A percentile compares a stretch with the other conserved stretches of the same genome.
phyloP scores from a whole-genome alignment of 2,329 filamentous ascomycete genomes.

The Davidsoniella neocaledoniae region DNA sequence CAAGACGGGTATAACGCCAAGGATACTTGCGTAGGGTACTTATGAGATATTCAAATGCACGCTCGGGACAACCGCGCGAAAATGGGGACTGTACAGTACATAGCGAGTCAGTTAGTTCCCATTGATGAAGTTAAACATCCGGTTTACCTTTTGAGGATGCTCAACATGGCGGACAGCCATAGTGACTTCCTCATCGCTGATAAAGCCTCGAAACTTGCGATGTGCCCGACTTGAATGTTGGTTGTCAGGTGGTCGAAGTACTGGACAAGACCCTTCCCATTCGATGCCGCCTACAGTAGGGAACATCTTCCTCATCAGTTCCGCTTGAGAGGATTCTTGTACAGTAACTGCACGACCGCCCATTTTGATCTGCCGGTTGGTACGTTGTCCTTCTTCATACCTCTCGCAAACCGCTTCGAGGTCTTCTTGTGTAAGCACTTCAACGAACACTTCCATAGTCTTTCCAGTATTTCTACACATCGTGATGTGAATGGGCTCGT shows the following conservation, averaged over 20 bases:
- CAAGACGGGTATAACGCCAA: constrained; percentile 39
- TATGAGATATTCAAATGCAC: constrained; percentile 48
- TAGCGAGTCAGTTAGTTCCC: constrained; percentile 6
- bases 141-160: constrained; percentile 41
- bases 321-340: constrained; percentile 36
- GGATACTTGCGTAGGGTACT: constrained; percentile 46
- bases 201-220: constrained; percentile 38
- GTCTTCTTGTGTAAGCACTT: constrained; percentile 35
- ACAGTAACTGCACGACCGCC: constrained; percentile 41
- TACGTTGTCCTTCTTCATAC: constrained; percentile 22
- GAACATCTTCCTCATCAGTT: constrained; percentile 46
- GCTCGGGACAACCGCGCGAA: constrained; percentile 42
- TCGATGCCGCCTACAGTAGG: constrained; percentile 37
- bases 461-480: constrained; percentile 47
- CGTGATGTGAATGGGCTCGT: constrained; percentile 44
- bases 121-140: background rate
- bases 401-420: constrained; percentile 36
- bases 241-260: constrained; percentile 16
- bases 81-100: constrained; percentile 34
- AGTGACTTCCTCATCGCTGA: constrained; percentile 44
- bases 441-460: constrained; percentile 44
- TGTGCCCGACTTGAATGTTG: constrained; percentile 18
- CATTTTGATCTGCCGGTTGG: constrained; percentile 30
- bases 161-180: constrained; percentile 49
- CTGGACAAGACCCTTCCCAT: constrained; percentile 34